Percentiles rank a stretch among this genome's conserved stretches.
phyloP scores from a whole-genome alignment of 1,139 yeast genomes.

The Candida tetrigidarum region DNA sequence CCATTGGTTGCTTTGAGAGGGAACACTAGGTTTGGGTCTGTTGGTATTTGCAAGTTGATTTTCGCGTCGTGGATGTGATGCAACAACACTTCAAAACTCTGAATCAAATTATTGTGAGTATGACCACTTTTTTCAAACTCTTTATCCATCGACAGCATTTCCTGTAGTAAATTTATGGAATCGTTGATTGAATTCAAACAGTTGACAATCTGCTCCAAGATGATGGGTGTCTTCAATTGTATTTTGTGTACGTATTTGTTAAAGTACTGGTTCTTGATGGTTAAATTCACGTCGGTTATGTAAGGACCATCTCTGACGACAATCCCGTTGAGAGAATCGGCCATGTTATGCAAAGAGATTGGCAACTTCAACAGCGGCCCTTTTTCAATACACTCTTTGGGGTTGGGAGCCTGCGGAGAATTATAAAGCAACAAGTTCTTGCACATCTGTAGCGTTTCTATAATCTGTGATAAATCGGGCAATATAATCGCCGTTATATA shows the following conservation, averaged over 20 bases:
- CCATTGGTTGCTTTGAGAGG: conserved; percentile 37
- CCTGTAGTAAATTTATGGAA: conserved; percentile 31
- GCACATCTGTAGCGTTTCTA: conserved; percentile 46
- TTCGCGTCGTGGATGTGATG: conserved; percentile 38
- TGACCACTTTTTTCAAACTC: not conserved
- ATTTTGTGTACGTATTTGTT: conserved; percentile 33
- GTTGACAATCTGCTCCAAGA: conserved; percentile 36
- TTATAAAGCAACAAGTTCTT: conserved; percentile 41
- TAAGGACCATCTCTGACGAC: conserved; percentile 46
- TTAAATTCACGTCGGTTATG: conserved; percentile 35
- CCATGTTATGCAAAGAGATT: conserved; percentile 39
- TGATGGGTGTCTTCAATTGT: conserved; percentile 32
- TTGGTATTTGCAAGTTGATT: conserved; percentile 43
- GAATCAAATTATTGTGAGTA: conserved; percentile 25
- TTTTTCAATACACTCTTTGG: conserved; percentile 27
- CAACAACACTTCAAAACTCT: conserved; percentile 30
- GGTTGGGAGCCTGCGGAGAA: conserved; percentile 43
- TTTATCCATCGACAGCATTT: conserved; percentile 18
- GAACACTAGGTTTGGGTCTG: conserved; percentile 46
- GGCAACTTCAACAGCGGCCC: conserved; percentile 49
- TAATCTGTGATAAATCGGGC: conserved; percentile 45
- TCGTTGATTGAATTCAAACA: conserved; percentile 37
- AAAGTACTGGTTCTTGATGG: conserved; percentile 34
- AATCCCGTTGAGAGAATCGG: conserved; percentile 47
- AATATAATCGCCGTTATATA: conserved; percentile 31